These are phyloP conservation scores for Termitomyces sp. DNA, from an alignment of 768 basidiomycete genomes.

Conservation along the genomic window DNA sequence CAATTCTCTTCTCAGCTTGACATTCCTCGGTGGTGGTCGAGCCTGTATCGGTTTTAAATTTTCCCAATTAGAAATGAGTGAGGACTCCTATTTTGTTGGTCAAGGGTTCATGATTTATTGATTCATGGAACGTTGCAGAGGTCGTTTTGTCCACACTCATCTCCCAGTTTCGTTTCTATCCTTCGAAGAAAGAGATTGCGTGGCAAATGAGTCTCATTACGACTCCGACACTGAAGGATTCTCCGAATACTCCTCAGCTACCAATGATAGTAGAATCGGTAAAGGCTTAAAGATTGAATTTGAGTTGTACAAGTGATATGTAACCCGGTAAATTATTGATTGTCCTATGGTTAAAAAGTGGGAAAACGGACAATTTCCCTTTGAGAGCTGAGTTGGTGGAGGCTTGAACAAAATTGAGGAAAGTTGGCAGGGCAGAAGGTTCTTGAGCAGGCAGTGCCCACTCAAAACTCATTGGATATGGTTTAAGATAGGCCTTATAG, in stretches of 20 bases:
- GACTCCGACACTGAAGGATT: background rate
- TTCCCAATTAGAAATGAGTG: constrained; percentile 31
- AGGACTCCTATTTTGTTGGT: constrained; percentile 3
- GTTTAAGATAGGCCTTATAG: no score
- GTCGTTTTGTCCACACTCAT: no score
- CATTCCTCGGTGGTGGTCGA: constrained; percentile 26
- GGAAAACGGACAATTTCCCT: no score
- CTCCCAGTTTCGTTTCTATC: background rate
- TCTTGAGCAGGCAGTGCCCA: no score
- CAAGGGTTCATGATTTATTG: background rate
- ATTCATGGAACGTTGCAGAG: constrained; percentile 8
- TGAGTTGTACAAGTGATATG: background rate
- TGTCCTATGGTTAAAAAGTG: no score
- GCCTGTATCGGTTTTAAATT: constrained; percentile 34
- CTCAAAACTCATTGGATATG: no score
- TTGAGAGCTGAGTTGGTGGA: no score
- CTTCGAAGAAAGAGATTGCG: background rate
- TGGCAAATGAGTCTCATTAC: background rate
- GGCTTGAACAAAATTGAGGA: no score
- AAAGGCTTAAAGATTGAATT: background rate
- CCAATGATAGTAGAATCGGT: background rate
- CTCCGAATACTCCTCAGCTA: background rate
- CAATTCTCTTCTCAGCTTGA: constrained; percentile 21
- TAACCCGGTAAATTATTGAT: no score
- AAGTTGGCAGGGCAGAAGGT: no score